phyloP scores from a whole-genome alignment of 495 filamentous ascomycete genomes.

The Aspergillus carlsbadensis region DNA sequence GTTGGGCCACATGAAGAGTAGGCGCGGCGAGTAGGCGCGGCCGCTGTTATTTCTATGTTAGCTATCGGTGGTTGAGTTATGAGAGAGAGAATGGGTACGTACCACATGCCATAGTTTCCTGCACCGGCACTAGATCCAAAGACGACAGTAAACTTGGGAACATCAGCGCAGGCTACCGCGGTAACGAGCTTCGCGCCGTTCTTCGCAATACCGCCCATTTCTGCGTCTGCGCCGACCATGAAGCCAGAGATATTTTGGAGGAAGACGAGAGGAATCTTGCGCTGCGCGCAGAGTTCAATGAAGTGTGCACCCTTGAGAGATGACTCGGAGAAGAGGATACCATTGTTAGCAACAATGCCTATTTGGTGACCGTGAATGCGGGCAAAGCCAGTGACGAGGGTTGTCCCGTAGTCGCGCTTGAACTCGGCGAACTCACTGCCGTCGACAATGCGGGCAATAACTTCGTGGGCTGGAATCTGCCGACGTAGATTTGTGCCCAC shows the following conservation, averaged over 20 bases:
- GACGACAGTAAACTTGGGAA: conserved; percentile 96
- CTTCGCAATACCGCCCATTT: conserved; percentile 94
- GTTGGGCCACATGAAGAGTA: conserved; percentile 98
- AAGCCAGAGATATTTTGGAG: conserved; percentile 97
- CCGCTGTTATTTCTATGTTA: conserved; percentile 53
- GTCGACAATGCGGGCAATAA: conserved; percentile 94
- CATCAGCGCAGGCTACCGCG: conserved; percentile 90
- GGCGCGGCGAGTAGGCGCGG: conserved; percentile 85
- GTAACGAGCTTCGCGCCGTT: conserved; percentile 97
- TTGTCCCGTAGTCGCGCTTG: conserved; percentile 88
- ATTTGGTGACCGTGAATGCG: conserved; percentile 87
- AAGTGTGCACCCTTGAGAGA: conserved; percentile 96
- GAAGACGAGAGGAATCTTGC: conserved; percentile 86
- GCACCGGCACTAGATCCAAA: conserved; percentile 78
- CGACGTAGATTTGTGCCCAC: conserved; percentile 84
- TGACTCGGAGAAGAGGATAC: conserved; percentile 91
- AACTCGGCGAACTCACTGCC: conserved; percentile 89
- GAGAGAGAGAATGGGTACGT: conserved; percentile 27
- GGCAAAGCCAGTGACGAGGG: conserved; percentile 91
- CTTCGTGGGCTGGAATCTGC: conserved; percentile 80
- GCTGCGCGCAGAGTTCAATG: conserved; percentile 93
- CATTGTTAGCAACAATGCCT: conserved; percentile 95
- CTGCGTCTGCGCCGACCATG: conserved; percentile 94
- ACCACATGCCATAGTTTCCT: conserved; percentile 83
- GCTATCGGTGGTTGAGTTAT: not conserved